Conservation (phyloP, 495 filamentous ascomycete genomes). For the Hypoxylon lenormandii region DNA sequence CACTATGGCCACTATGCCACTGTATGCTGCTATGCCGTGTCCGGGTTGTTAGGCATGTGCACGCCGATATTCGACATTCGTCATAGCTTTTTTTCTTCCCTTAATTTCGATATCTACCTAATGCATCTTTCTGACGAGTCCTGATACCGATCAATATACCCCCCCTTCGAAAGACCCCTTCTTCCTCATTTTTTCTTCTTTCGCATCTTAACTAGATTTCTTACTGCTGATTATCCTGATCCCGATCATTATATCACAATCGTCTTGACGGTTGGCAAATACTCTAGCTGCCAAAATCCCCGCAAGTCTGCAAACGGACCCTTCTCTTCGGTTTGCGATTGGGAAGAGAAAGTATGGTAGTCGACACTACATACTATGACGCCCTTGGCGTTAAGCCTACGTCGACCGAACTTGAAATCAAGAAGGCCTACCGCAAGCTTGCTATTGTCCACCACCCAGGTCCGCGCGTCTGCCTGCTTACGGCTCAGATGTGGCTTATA, state of each 20-base stretch:
- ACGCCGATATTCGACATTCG: conserved; percentile 35
- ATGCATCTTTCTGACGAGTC: neutral
- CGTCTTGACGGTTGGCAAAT: neutral
- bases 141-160: conserved; percentile 13
- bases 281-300: conserved; percentile 3
- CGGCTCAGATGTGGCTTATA: neutral
- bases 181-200: neutral
- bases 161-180: neutral
- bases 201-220: neutral
- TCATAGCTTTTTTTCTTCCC: conserved; percentile 29
- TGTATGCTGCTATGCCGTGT: conserved; percentile 5
- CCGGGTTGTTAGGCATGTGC: neutral
- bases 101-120: neutral
- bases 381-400: conserved; percentile 85
- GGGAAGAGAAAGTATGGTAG: conserved; percentile 71
- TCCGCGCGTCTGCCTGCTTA: conserved; percentile 34
- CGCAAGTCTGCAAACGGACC: conserved; percentile 18
- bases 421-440: conserved; percentile 98
- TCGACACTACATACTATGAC: conserved; percentile 90
- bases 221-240: neutral
- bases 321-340: conserved; percentile 4
- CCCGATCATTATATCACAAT: conserved; percentile 3
- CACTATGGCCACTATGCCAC: conserved; percentile 12
- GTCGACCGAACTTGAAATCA: conserved; percentile 95
- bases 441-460: conserved; percentile 80